Percentiles rank a stretch among this genome's conserved stretches.
Conservation (phyloP, 2,329 filamentous ascomycete species). For the Neurospora sp. region DNA sequence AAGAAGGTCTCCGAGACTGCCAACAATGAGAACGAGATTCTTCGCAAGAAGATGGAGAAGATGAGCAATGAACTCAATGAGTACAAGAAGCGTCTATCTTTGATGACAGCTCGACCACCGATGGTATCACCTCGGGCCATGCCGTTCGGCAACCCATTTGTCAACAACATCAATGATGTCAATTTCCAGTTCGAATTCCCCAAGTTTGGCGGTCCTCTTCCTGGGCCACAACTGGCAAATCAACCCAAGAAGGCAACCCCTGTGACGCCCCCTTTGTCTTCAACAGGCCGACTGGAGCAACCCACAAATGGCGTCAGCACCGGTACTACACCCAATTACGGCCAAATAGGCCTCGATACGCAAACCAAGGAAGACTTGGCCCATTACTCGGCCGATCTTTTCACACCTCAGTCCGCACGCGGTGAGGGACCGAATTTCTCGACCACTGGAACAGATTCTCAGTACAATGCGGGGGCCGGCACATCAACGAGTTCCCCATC, state of each 20-base stretch:
- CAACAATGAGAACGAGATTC: constrained; percentile 73
- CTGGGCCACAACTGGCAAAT: constrained; percentile 29
- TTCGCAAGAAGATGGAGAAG: constrained; percentile 82
- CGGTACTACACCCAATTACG: constrained; percentile 26
- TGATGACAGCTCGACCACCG: constrained; percentile 33
- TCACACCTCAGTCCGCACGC: constrained; percentile 45
- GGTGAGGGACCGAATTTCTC: constrained; percentile 34
- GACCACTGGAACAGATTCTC: constrained; percentile 41
- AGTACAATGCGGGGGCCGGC: constrained; percentile 34
- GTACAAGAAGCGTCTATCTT: constrained; percentile 77
- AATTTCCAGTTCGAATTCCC: constrained; percentile 96
- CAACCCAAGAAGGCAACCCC: constrained; percentile 15
- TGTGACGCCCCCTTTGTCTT: constrained; percentile 2
- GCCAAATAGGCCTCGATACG: constrained; percentile 22
- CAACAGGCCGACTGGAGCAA: constrained; percentile 25
- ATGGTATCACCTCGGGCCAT: constrained; percentile 15
- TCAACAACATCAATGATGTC: constrained; percentile 58
- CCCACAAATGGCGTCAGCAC: constrained; percentile 23
- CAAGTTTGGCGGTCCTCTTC: constrained; percentile 68
- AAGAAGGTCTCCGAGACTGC: constrained; percentile 77
- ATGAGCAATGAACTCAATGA: constrained; percentile 77
- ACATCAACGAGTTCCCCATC: constrained; percentile 57
- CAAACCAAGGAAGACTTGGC: constrained; percentile 40
- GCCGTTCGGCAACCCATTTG: constrained; percentile 37
- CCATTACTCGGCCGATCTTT: constrained; percentile 44